These are phyloP conservation scores for Boletus rubescentipes DNA, from an alignment of 768 basidiomycete genomes.

Conservation along the genomic window DNA sequence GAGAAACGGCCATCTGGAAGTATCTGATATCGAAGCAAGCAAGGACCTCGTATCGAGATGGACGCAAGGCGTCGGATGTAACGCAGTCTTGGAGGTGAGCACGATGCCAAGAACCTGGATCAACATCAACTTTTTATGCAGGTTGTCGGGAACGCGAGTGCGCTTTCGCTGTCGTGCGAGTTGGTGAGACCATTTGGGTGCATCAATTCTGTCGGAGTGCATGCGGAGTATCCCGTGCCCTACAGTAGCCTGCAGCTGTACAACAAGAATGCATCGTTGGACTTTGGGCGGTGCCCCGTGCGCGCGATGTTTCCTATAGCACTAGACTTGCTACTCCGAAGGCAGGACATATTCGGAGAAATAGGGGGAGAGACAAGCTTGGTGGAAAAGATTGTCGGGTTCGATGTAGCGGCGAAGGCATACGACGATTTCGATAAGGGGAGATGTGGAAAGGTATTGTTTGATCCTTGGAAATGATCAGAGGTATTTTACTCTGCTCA, in stretches of 20 bases:
- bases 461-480: conserved; percentile 75
- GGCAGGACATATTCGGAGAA: conserved; percentile 74
- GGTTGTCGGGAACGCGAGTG: conserved; percentile 70
- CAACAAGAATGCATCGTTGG: conserved; percentile 75
- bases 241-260: conserved; percentile 59
- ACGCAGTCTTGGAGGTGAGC: conserved; percentile 64
- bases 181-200: conserved; percentile 75
- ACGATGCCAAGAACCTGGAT: background rate
- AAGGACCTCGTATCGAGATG: conserved; percentile 48
- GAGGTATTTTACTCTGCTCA: background rate
- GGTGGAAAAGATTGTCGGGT: conserved; percentile 64
- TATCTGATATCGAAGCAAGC: conserved; percentile 51
- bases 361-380: conserved; percentile 61
- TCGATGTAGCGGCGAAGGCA: conserved; percentile 53
- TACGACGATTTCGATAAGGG: conserved; percentile 74
- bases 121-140: conserved; percentile 23
- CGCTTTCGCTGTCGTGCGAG: conserved; percentile 63
- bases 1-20: conserved; percentile 45
- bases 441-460: conserved; percentile 71
- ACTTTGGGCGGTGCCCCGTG: conserved; percentile 82
- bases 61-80: conserved; percentile 61
- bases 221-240: conserved; percentile 53
- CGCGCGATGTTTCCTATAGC: conserved; percentile 75
- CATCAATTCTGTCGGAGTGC: conserved; percentile 74
- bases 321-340: conserved; percentile 62